Evolutionary conservation across 139 green algal species (phyloP), one percentile per base, ranked within the genome.

Genomic region (Pleodorina starrii): DNA sequence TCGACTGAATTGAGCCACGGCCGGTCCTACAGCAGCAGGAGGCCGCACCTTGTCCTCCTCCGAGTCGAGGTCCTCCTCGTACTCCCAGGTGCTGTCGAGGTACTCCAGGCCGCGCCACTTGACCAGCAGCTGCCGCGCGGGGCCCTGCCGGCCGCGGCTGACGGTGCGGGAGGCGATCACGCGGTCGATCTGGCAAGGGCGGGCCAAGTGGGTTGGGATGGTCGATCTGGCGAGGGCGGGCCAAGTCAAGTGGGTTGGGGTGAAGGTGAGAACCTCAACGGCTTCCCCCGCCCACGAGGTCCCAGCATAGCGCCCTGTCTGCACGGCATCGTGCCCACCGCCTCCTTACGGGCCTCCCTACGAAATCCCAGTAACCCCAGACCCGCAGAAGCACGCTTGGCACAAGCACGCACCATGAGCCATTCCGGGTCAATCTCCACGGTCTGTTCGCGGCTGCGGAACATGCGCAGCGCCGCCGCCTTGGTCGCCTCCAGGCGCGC

Each of bases 61-160:
- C 23, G n/a, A 83, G 19, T 1, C 46, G 29, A 98, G 50, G 54
- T 93, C 90, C 16, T 85, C 57, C 66, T 90, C 90, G 0, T 43
- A 40, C 90, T 98, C 96, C 97, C 97, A 99, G 5, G 96, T 99
- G 54, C 86, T n/a, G 68, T 97, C 95, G 0, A 32, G 51, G 88
- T 99, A 98, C 59, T 94, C 92, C 76, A 97, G 93, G 1, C 89
- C 93, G 19, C 66, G 11, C 97, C 96, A 98, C 89, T 98, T 99
- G n/a, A 97, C 92, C 17, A 97, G 91, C 87, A 92, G 95, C 81
- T 91, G 73, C 36, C 25, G 25, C n/a, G 38, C 43, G 46, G 44
- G 17, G 27, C 75, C 46, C 21, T 44, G 27, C 19, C 66, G 48
- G 23, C 69, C 77, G 60, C 43, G 27, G 0, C 2, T 25, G 19